A percentile compares a stretch with the other conserved stretches of the same genome.
Evolutionary conservation across 2,329 filamentous ascomycete genomes (phyloP).

Genomic region (Dactylonectria estremocensis): DNA sequence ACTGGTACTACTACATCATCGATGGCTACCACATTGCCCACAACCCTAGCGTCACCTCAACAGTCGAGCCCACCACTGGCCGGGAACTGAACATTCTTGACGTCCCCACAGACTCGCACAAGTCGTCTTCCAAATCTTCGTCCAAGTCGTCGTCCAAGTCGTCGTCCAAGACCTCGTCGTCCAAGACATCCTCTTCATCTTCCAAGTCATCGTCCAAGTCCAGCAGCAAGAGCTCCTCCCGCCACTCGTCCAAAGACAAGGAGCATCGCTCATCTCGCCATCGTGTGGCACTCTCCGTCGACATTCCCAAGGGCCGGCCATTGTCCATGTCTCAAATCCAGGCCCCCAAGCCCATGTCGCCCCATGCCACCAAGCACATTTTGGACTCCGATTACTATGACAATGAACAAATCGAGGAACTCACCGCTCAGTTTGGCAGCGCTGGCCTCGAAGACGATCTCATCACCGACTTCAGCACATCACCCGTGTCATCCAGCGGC

Average conservation of each 20-base stretch:
- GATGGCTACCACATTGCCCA: slow-evolving; percentile 98
- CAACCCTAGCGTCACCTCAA: slow-evolving; percentile 91
- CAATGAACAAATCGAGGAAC: slow-evolving; percentile 81
- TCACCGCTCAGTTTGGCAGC: slow-evolving; percentile 81
- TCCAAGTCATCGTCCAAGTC: slow-evolving; percentile 49
- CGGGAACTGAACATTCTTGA: slow-evolving; percentile 98
- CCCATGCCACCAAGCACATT: slow-evolving; percentile 89
- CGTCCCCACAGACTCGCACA: slow-evolving; percentile 73
- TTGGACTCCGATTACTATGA: slow-evolving; percentile 84
- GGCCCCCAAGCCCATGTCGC: slow-evolving; percentile 90
- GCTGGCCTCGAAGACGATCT: slow-evolving; percentile 72
- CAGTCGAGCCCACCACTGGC: slow-evolving; percentile 95
- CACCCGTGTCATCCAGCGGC: slow-evolving; percentile 77
- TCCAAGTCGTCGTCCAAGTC: slow-evolving; percentile 60
- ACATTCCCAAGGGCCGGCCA: slow-evolving; percentile 90
- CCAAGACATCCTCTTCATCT: slow-evolving; percentile 39
- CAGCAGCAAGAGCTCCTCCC: slow-evolving; percentile 57
- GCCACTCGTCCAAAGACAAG: slow-evolving; percentile 63
- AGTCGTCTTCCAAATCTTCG: slow-evolving; percentile 62
- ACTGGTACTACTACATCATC: slow-evolving; percentile 99
- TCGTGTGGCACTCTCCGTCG: slow-evolving; percentile 65
- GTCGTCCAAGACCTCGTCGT: slow-evolving; percentile 60
- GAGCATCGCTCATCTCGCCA: slow-evolving; percentile 59
- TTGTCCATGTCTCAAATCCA: slow-evolving; percentile 91
- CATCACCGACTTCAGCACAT: slow-evolving; percentile 68